phyloP scores from a whole-genome alignment of 352 stramenopile species.

The Phytophthora nicotianae region DNA sequence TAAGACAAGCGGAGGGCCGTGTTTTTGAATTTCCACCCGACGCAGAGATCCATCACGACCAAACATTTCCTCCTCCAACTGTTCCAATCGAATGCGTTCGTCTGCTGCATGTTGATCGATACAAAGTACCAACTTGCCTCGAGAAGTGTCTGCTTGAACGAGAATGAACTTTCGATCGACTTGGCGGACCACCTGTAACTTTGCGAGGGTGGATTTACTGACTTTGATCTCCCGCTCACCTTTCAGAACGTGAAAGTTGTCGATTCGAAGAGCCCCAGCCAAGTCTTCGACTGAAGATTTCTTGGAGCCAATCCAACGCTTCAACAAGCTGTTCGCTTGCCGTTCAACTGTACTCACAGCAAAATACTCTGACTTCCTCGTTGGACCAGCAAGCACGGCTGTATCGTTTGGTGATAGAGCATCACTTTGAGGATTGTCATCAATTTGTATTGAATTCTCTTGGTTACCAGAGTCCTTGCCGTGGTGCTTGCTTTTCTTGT shows the following conservation, averaged over 20 bases:
- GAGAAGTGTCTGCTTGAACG: slow-evolving; percentile 40
- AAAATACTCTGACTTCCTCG: slow-evolving; percentile 30
- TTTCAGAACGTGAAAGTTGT: slow-evolving; percentile 36
- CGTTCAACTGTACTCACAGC: neutral
- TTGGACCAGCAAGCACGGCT: neutral
- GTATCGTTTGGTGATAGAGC: neutral
- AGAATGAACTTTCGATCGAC: slow-evolving; percentile 93
- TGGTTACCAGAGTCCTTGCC: neutral
- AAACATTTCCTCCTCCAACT: slow-evolving; percentile 78
- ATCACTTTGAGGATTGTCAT: neutral
- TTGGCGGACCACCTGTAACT: slow-evolving; percentile 82
- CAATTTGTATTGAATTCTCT: neutral
- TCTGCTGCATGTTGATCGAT: slow-evolving; percentile 94
- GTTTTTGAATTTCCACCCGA: slow-evolving; percentile 57
- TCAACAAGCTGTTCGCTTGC: slow-evolving; percentile 9
- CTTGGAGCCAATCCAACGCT: slow-evolving; percentile 3
- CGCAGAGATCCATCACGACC: slow-evolving; percentile 49
- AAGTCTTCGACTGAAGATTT: slow-evolving; percentile 13
- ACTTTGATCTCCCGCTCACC: slow-evolving; percentile 53
- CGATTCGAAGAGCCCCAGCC: slow-evolving; percentile 32
- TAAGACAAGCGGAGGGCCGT: slow-evolving; percentile 59
- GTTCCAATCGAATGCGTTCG: slow-evolving; percentile 87
- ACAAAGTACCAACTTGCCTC: slow-evolving; percentile 59
- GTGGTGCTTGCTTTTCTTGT: neutral
- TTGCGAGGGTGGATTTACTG: slow-evolving; percentile 65